Evolutionary conservation across 1,139 yeast genomes (phyloP).

Genomic region (Wickerhamomyces sp.): DNA sequence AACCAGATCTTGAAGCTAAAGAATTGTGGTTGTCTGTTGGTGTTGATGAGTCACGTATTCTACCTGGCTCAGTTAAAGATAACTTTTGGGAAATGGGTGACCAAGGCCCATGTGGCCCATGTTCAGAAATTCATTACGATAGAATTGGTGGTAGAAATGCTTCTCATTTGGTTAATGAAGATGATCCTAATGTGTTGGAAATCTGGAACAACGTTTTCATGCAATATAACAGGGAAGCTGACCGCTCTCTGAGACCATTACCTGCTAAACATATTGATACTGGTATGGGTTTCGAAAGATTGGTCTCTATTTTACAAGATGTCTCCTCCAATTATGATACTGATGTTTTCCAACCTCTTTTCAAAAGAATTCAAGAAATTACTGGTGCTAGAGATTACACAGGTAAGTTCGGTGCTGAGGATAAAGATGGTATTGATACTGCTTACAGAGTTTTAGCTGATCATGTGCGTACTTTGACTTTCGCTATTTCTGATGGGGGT

Average conservation of each 20-base stretch:
- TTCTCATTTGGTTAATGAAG: constrained; percentile 81
- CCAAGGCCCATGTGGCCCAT: constrained; percentile 99
- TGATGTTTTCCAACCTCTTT: constrained; percentile 89
- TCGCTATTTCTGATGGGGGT: constrained; percentile 97
- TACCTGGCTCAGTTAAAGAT: constrained; percentile 87
- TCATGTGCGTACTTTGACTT: constrained; percentile 93
- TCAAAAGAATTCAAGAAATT: constrained; percentile 79
- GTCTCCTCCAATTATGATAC: constrained; percentile 93
- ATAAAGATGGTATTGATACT: constrained; percentile 90
- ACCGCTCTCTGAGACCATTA: constrained; percentile 70
- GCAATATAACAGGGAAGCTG: constrained; percentile 92
- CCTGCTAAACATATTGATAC: constrained; percentile 97
- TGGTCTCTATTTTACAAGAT: constrained; percentile 90
- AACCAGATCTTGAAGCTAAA: constrained; percentile 92
- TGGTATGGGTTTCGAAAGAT: constrained; percentile 97
- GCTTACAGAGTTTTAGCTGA: constrained; percentile 98
- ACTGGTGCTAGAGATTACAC: constrained; percentile 89
- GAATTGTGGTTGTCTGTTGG: constrained; percentile 83
- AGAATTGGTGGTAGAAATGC: constrained; percentile 98
- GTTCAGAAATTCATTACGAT: constrained; percentile 96
- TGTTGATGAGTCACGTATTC: constrained; percentile 84
- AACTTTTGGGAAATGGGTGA: constrained; percentile 99
- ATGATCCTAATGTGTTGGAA: constrained; percentile 96
- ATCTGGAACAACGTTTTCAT: constrained; percentile 97
- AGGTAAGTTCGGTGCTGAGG: constrained; percentile 92